A percentile compares a stretch with the other conserved stretches of the same genome.
These are phyloP conservation scores for Penicillium lagena DNA, from an alignment of 495 filamentous ascomycete species.

Conservation along the genomic window DNA sequence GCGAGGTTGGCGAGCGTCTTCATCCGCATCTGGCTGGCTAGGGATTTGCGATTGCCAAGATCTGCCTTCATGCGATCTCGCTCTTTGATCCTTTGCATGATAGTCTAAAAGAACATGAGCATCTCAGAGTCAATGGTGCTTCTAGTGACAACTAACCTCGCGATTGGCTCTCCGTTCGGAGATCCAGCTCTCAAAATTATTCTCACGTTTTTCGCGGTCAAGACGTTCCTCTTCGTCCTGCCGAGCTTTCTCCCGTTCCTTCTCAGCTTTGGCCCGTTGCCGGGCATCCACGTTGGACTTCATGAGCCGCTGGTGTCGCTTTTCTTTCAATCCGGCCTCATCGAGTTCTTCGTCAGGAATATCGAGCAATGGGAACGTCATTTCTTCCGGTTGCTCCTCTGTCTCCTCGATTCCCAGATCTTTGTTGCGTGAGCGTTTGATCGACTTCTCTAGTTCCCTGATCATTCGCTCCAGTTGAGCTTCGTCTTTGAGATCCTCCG, in stretches of 20 bases:
- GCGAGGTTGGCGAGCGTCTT: conserved; percentile 96
- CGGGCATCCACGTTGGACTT: conserved; percentile 93
- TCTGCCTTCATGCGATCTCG: conserved; percentile 87
- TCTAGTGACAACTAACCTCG: conserved; percentile 34
- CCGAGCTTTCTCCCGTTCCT: conserved; percentile 81
- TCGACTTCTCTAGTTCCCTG: conserved; percentile 80
- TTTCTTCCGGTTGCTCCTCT: conserved; percentile 66
- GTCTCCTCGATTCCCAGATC: conserved; percentile 81
- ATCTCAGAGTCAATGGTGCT: background rate
- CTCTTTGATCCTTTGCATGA: conserved; percentile 84
- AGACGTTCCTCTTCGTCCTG: conserved; percentile 72
- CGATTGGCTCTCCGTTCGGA: conserved; percentile 70
- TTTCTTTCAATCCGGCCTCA: conserved; percentile 82
- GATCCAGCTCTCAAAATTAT: conserved; percentile 83
- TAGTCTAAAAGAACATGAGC: conserved; percentile 26
- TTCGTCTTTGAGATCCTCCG: conserved; percentile 89
- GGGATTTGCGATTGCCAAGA: conserved; percentile 89
- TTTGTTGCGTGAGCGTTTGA: conserved; percentile 82
- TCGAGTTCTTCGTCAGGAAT: conserved; percentile 87
- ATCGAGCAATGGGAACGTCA: conserved; percentile 82
- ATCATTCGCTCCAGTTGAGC: conserved; percentile 69
- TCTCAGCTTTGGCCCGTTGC: conserved; percentile 87
- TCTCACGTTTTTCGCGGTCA: conserved; percentile 77
- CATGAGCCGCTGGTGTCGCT: conserved; percentile 83
- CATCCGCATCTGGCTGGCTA: conserved; percentile 95